Evolutionary conservation across 1,284 basidiomycete genomes (phyloP), one percentile per base, ranked within the genome.

Genomic region (Malassezia yamatoensis): DNA sequence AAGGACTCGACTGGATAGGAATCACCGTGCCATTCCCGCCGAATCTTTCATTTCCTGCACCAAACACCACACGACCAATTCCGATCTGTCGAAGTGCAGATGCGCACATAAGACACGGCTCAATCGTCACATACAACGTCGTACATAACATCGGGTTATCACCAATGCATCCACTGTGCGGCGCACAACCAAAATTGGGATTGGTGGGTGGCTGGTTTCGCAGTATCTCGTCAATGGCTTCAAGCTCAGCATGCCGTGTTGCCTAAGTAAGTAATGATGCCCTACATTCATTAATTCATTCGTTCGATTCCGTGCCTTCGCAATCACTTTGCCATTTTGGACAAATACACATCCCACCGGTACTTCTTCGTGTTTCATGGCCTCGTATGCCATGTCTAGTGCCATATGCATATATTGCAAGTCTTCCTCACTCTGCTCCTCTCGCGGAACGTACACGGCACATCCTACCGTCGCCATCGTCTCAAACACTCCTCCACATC

Each of bases 91-190:
- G 82, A 44, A 98, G 80, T 5, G 93, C 94, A 29, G 87, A 88
- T 5, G 90, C 89, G 66, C 94, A 99, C 94, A 99, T 98, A 71
- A 98, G 89, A 76, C 94, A 99, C 0, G 94, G 94, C 77, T 99
- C 94, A 51, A 99, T 91, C 0, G 94, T 98, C 51, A 98, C 94
- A 75, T 98, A 99, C 16, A 98, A 83, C 2, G 84, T 88, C 20
- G 89, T 91, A 12, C 82, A 79, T 1, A 81, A 80, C 40, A 96
- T 81, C 3, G 88, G 63, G 49, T 72, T 72, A 50, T 72, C 68
- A 6, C 54, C 62, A 6, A 49, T 49, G 5, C 53, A 59, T 1
- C 62, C 59, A 1, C 54, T 53, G 45, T 68, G 70, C 32, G 68
- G 72, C 37, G 51, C 52, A 7, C 58, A n/a, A 1, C 66, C 66